Evolutionary conservation across 106 monocot species (phyloP).

Genomic region (Phalaenopsis equestris): DNA sequence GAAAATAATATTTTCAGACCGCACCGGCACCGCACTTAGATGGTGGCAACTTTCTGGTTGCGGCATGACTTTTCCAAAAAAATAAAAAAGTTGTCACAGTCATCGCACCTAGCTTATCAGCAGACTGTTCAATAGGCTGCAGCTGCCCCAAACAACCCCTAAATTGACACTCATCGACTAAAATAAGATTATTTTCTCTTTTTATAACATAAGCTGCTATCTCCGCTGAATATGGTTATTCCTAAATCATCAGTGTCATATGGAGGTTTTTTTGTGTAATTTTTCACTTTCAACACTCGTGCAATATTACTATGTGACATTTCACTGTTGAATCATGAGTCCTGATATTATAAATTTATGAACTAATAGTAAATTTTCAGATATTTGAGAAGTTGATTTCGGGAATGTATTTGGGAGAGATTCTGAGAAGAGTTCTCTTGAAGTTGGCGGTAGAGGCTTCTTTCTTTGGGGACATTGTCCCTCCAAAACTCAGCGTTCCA

Average conservation of each 20-base stretch:
- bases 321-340: background rate
- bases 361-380: slow-evolving; percentile 2
- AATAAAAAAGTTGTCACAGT: no score
- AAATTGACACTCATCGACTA: no score
- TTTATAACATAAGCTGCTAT: background rate
- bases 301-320: background rate
- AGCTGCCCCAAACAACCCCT: no score
- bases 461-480: slow-evolving; percentile 31
- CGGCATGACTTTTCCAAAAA: no score
- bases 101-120: no score
- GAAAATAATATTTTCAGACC: no score
- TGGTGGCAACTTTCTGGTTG: no score
- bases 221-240: background rate
- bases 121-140: no score
- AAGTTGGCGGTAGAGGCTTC: slow-evolving; percentile 26
- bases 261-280: background rate
- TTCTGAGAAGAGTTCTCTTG: slow-evolving; percentile 34
- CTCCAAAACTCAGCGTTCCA: slow-evolving; percentile 24
- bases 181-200: no score
- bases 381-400: slow-evolving; percentile 34
- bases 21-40: no score
- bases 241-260: background rate
- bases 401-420: slow-evolving; percentile 43
- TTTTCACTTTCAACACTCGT: background rate
- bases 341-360: background rate